A percentile compares a stretch with the other conserved stretches of the same genome.
Evolutionary conservation across 345 rosid genomes (phyloP).

Genomic region (Boechera stricta): DNA sequence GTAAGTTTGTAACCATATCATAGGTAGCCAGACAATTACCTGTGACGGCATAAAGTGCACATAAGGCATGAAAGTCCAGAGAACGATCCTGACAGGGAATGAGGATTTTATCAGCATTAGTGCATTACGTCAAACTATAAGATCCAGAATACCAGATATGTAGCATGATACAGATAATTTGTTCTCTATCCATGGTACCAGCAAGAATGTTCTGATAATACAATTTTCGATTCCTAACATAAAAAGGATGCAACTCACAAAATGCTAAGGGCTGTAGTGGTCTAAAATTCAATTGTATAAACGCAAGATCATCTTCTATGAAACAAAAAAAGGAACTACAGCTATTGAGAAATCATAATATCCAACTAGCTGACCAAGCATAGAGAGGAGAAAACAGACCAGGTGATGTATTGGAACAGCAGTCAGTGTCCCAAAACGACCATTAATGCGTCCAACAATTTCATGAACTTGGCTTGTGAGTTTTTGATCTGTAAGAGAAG

Average conservation of each 20-base stretch:
- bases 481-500: conserved; percentile 63
- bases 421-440: conserved; percentile 96
- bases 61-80: conserved; percentile 78
- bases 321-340: neutral
- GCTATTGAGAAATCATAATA: conserved; percentile 24
- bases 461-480: conserved; percentile 99
- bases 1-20: neutral
- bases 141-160: conserved; percentile 15
- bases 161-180: neutral
- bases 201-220: conserved; percentile 1
- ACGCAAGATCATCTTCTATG: conserved; percentile 3
- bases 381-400: conserved; percentile 56
- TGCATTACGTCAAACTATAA: neutral
- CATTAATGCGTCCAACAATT: conserved; percentile 99
- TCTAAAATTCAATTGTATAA: conserved; percentile 8
- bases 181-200: conserved; percentile 12
- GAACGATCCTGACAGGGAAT: conserved; percentile 83
- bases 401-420: conserved; percentile 96
- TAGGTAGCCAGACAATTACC: conserved; percentile 54
- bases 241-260: conserved; percentile 14
- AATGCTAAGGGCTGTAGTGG: neutral
- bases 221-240: neutral
- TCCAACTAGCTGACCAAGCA: conserved; percentile 28
- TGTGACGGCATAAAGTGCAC: conserved; percentile 96
- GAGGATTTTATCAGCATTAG: conserved; percentile 36